These are phyloP conservation scores for Ophiostoma sp. DNA, from an alignment of 2,329 filamentous ascomycete genomes.

Conservation along the genomic window DNA sequence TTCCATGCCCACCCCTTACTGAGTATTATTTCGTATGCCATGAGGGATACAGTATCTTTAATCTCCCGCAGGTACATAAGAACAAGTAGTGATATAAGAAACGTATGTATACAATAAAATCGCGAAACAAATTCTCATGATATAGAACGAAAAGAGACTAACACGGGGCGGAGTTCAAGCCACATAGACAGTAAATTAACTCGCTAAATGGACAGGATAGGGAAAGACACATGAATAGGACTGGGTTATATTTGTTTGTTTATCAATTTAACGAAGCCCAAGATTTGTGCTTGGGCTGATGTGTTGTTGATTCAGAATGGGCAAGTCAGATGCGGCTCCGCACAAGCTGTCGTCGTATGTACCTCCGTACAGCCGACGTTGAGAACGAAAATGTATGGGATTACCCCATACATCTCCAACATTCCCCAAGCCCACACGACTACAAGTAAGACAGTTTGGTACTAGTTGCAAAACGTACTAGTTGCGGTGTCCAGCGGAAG, in stretches of 20 bases:
- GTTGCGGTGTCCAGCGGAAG: background rate
- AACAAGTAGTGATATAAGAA: background rate
- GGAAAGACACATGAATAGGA: background rate
- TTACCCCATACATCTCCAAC: slow-evolving; percentile 9
- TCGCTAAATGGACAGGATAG: background rate
- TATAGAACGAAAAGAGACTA: background rate
- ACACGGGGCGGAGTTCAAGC: background rate
- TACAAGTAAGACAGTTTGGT: background rate
- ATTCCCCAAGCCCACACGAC: slow-evolving; percentile 9
- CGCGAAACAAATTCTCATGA: background rate
- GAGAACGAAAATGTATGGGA: slow-evolving; percentile 9
- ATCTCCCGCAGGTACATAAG: background rate
- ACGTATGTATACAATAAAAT: background rate
- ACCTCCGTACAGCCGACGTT: slow-evolving; percentile 18
- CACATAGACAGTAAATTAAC: background rate
- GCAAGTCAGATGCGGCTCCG: slow-evolving; percentile 20
- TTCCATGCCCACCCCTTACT: background rate
- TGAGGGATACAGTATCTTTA: background rate
- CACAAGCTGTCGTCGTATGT: slow-evolving; percentile 15
- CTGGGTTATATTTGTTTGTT: background rate
- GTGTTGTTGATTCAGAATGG: slow-evolving; percentile 11
- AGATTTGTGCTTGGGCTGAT: background rate
- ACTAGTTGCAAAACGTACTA: background rate
- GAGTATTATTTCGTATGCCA: background rate
- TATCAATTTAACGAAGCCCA: background rate